Base-by-base conservation (phyloP, 192 early-diverging fungal genomes). In the Linnemannia hyalina region DNA sequence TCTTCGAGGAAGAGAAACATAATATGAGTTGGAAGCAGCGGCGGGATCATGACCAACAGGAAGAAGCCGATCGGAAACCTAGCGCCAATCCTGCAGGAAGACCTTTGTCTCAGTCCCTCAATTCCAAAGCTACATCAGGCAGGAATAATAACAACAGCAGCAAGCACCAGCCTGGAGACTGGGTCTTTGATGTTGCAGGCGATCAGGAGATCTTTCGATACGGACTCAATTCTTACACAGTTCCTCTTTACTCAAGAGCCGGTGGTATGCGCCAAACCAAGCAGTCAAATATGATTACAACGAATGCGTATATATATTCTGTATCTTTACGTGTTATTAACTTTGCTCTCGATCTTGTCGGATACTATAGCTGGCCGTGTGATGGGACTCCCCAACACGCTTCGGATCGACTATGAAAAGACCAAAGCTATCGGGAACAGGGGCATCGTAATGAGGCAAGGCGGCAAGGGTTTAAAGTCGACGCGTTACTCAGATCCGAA, bases 181-280 rank as follows among this genome's bases (percentile, higher is more conserved):
- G 78, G 84, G 32, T 81, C 54, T 72, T 91, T 32, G 90, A 88
- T 65, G 77, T 81, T 20, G 70, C 71, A 52, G 90, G 90, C 29
- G 90, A 91, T 36, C 29, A 29, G 4, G 73, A 86, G 41, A 69
- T 69, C 16, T 49, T 86, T 10, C 73, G 76, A 3, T 91, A 89
- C 76, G 90, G 88, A 7, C 36, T 77, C 26, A 70, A 85, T 41
- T 69, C 29, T 32, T 73, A 41, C 36, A 52, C 70, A 5, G 72
- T 86, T 20, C 90, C 88, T 3, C 60, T 40, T 29, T 91, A 86
- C 41, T 40, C 57, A 29, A 68, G 85, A 13, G 80, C 72, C 69
- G 88, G 90, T 77, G 80, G 89, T 87, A 84, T 57, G 20, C 10
- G 23, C 16, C 22, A 4, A 10, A 52, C 4, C 16, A 16, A 6